Base-by-base conservation (phyloP, 2,329 filamentous ascomycete genomes). In the Sclerotiophoma versabilis region DNA sequence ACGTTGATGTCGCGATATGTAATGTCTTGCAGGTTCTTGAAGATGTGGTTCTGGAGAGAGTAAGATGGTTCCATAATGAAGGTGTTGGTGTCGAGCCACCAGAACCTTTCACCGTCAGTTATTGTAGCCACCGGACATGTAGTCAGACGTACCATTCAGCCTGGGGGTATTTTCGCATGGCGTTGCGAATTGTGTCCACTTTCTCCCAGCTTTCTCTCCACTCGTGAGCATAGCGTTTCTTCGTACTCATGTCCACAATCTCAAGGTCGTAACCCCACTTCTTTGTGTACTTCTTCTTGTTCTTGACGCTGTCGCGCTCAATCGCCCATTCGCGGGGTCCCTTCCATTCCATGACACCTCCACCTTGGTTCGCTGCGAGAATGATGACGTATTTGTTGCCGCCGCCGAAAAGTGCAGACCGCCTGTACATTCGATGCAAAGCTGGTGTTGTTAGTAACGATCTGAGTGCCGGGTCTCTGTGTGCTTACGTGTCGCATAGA, bases 201-300 rank as follows among this genome's bases (percentile, higher is more conserved):
- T 98, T 99, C 78, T 99, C 95, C 95, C 95, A 99, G 75, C 93
- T 96, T 78, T 99, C 95, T 69, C 95, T 86, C 95, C 95, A 99
- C 77, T 99, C 95, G 77, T 99, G 95, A 23, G 95, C 93, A 74
- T 99, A 99, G 63, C 93, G 87, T 79, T 97, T 98, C 84, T 97
- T 96, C 48, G 93, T 96, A 79, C 92, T 93, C 93, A 99, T 96
- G 75, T 99, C 96, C 63, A 96, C 92, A 71, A 98, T 89, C 75
- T 99, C 95, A 54, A 99, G 80, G 58, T 97, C 90, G 74, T 99
- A 98, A 12, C 95, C 95, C 93, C 95, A 98, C 73, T 83, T 84
- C 27, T 85, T 83, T 2, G 87, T 89, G 71, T 99, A 99, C 69
- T 88, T 90, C 72, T 89, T 88, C 81, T 99, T 99, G 79, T 99